Conservation (phyloP, 768 basidiomycete species). For the Gymnopilus dilepis region DNA sequence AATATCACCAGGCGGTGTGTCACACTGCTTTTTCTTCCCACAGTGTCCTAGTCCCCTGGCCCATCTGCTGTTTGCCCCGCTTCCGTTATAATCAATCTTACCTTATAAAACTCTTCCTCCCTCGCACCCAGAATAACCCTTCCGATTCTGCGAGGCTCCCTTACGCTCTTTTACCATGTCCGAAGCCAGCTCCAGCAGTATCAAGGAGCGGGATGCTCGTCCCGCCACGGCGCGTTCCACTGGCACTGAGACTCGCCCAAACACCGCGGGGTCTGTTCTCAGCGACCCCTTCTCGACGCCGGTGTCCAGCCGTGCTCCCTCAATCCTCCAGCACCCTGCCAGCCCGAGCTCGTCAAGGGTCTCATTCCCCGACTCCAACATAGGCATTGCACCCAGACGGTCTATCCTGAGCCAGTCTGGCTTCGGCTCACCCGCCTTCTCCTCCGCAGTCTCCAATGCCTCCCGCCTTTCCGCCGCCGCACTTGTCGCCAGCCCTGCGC, state of each 20-base stretch:
- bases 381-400: conserved; percentile 17
- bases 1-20: no score
- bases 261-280: conserved; percentile 28
- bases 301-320: conserved; percentile 38
- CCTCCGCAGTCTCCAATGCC: conserved; percentile 24
- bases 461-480: conserved; percentile 23
- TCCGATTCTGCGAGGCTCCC: conserved; percentile 10
- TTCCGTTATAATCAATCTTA: conserved; percentile 2
- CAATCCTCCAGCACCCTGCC: conserved; percentile 32
- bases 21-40: no score
- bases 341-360: conserved; percentile 29
- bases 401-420: conserved; percentile 22
- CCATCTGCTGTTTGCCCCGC: conserved; percentile 11
- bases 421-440: conserved; percentile 23
- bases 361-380: conserved; percentile 32
- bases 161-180: conserved; percentile 25
- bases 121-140: conserved; percentile 9
- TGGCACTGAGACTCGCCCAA: conserved; percentile 25
- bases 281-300: conserved; percentile 45
- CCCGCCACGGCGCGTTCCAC: conserved; percentile 6
- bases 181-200: conserved; percentile 23
- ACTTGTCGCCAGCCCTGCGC: neutral
- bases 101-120: conserved; percentile 22
- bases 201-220: conserved; percentile 17
- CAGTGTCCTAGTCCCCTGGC: conserved; percentile 16